Base-by-base conservation (phyloP, 208 protist genomes). In the Angomonas ambiguus region DNA sequence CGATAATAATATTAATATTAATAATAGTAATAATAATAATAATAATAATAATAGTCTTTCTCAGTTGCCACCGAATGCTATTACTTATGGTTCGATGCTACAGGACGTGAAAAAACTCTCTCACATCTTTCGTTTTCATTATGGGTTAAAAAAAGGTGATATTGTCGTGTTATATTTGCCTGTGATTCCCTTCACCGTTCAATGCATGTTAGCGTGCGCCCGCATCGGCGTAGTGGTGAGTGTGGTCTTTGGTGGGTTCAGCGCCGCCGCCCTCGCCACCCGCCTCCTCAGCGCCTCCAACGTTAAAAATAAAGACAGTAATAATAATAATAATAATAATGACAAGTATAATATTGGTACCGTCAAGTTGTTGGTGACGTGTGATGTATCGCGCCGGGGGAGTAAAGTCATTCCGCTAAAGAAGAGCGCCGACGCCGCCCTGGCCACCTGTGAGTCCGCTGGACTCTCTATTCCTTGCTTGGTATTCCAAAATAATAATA, bases 181-280 rank as follows among this genome's bases (percentile, higher is more conserved):
- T n/a, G 98, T 98, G 88, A 91, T 98, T 28, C 86, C 95, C 13
- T 93, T 98, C 34, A 74, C 88, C 20, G 76, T 72, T 22, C 71
- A 91, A 8, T 80, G 88, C 20, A 99, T 99, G 96, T 87, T 99
- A 6, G 98, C 98, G 11, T 98, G 94, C 65, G 98, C 98, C n/a
- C 89, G 98, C 35, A 97, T 99, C 51, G 98, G 98, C 35, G 91
- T 88, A 10, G 76, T 97, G 2, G 72, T 75, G n/a, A 84, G 69
- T 32, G 91, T 96, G 13, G 75, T 95, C 28, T 96, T 97, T 48
- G 86, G 77, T 32, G 90, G 91, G 51, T 97, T 96, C 73, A 89
- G 82, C 33, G 41, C 78, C 0, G 64, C 85, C 48, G 75, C 83
- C 6, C 53, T 97, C 34, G 56, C 71, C 25, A 56, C 75, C 13